Percentiles rank a stretch among this genome's conserved stretches.
Evolutionary conservation across 768 basidiomycete species (phyloP).

Genomic region (Pleurotus djamor): DNA sequence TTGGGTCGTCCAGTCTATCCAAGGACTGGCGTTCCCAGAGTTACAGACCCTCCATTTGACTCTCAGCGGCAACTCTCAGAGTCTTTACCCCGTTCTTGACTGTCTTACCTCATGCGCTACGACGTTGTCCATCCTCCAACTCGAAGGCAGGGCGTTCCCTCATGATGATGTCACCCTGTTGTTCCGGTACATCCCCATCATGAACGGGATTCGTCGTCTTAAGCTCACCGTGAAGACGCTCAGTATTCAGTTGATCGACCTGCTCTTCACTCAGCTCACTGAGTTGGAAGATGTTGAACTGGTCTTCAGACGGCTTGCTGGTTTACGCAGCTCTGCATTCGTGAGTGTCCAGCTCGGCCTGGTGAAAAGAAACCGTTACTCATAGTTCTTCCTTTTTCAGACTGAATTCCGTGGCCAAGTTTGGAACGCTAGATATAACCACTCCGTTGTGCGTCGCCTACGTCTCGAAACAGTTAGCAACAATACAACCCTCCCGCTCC

Average conservation of each 20-base stretch:
- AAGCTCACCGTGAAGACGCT: background rate
- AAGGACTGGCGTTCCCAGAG: background rate
- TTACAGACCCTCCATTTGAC: background rate
- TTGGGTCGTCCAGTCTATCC: background rate
- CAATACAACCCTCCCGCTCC: background rate
- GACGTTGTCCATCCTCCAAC: background rate
- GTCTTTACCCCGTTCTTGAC: background rate
- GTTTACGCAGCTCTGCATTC: background rate
- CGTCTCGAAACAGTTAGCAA: background rate
- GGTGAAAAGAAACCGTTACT: background rate
- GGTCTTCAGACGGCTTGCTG: background rate
- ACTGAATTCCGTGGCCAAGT: background rate
- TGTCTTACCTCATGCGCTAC: background rate
- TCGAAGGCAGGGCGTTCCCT: background rate
- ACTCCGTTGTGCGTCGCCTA: background rate
- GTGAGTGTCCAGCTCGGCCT: background rate
- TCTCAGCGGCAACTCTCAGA: background rate
- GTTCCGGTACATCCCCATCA: background rate
- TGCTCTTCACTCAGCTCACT: background rate
- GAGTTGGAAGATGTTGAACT: constrained; percentile 1
- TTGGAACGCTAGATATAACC: background rate
- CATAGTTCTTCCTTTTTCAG: background rate
- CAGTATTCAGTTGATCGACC: background rate
- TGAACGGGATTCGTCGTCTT: background rate
- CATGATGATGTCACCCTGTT: background rate